phyloP scores from a whole-genome alignment of 441 rosid species.

The Adansonia grandidieri region DNA sequence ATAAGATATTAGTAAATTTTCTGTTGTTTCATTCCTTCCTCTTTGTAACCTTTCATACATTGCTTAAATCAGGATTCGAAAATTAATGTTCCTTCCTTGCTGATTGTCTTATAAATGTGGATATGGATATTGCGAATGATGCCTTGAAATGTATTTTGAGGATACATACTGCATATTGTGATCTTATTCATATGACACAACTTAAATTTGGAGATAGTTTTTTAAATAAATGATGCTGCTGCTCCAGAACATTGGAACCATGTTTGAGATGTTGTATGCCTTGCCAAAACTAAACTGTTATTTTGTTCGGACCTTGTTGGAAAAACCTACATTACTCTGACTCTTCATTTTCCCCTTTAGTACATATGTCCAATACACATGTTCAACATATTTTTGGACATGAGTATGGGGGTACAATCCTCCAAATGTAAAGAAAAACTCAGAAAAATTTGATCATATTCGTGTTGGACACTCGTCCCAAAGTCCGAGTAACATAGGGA shows the following conservation, averaged over 20 bases:
- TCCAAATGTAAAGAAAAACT: too few species aligned
- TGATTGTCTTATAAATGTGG: not conserved
- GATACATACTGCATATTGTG: not conserved
- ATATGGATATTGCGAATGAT: not conserved
- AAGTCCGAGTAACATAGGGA: too few species aligned
- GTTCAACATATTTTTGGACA: too few species aligned
- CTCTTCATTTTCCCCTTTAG: not conserved
- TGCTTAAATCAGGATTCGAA: not conserved
- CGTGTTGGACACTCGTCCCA: too few species aligned
- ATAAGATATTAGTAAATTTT: not conserved
- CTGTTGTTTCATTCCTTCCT: not conserved
- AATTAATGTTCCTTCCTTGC: constrained; percentile 6
- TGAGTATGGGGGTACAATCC: too few species aligned
- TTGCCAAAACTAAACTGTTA: not conserved
- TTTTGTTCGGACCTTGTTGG: not conserved
- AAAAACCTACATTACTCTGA: not conserved
- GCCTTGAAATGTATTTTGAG: not conserved
- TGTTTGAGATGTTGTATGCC: not conserved
- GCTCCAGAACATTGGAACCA: not conserved
- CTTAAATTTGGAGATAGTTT: not conserved
- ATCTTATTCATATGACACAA: not conserved
- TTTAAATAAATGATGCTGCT: not conserved
- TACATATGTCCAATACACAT: too few species aligned
- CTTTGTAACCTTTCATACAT: not conserved
- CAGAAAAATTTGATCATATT: too few species aligned